These are phyloP conservation scores for Calocybe cyanea DNA, from an alignment of 768 basidiomycete species.

Conservation along the genomic window DNA sequence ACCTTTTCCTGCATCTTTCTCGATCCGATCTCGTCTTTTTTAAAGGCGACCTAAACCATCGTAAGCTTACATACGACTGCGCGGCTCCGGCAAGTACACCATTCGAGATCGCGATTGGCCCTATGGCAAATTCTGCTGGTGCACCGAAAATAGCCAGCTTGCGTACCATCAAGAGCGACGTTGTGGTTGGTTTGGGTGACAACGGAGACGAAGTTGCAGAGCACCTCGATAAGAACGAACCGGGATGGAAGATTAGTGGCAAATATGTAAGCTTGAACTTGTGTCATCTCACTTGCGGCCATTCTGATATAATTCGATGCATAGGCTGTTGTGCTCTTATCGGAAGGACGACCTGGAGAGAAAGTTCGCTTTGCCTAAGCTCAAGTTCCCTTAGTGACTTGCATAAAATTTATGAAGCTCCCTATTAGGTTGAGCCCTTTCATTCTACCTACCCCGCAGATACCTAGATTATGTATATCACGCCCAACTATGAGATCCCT, in stretches of 20 bases:
- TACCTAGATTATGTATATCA: too few relatives aligned
- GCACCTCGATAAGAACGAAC: constrained; percentile 77
- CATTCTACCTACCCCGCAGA: too few relatives aligned
- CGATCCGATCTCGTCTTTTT: constrained; percentile 89
- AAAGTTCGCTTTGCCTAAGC: constrained; percentile 69
- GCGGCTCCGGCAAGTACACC: constrained; percentile 83
- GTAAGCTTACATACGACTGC: constrained; percentile 86
- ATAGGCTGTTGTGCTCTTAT: constrained; percentile 83
- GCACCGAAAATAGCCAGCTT: constrained; percentile 85
- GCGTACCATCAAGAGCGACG: constrained; percentile 93
- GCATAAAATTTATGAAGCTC: too few relatives aligned
- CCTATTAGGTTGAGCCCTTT: too few relatives aligned
- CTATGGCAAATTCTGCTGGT: constrained; percentile 85
- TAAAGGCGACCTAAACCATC: constrained; percentile 94
- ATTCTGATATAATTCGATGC: constrained; percentile 2
- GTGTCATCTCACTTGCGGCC: neutral
- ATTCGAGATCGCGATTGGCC: constrained; percentile 88
- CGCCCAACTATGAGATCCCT: too few relatives aligned
- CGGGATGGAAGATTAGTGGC: constrained; percentile 96
- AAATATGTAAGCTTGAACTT: constrained; percentile 80
- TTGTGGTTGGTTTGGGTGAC: constrained; percentile 80
- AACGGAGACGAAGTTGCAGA: constrained; percentile 70
- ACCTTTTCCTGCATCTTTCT: constrained; percentile 89
- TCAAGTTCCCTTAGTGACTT: neutral
- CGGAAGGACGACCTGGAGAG: constrained; percentile 86